phyloP scores from a whole-genome alignment of 345 rosid species.

The Eucalyptus pumila region DNA sequence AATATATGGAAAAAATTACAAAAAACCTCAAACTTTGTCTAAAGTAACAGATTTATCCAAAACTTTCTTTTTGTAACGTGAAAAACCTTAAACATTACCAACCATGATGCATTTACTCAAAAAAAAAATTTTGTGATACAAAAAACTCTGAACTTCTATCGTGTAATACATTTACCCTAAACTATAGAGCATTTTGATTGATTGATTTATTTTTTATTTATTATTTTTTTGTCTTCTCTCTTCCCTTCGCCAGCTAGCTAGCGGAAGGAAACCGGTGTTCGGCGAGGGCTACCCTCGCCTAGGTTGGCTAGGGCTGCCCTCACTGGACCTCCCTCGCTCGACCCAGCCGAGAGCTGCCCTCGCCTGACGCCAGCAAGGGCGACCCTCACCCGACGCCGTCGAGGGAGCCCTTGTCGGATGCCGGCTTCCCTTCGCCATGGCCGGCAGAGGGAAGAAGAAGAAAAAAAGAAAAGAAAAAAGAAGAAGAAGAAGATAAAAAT shows the following conservation, averaged over 20 bases:
- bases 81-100: no score
- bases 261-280: rapidly evolving
- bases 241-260: rapidly evolving
- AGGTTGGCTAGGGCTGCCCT: no score
- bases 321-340: rapidly evolving
- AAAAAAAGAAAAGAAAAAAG: no score
- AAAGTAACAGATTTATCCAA: no score
- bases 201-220: rapidly evolving
- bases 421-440: rapidly evolving
- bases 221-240: no score
- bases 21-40: rapidly evolving
- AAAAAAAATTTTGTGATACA: no score
- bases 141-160: rapidly evolving
- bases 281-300: rapidly evolving
- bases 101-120: no score
- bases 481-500: no score
- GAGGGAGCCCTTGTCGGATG: rapidly evolving
- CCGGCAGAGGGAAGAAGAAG: rapidly evolving
- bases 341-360: no score
- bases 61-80: no score
- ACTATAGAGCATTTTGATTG: no score
- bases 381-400: rapidly evolving
- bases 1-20: rapidly evolving
- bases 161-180: rapidly evolving
- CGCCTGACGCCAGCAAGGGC: no score